Evolutionary conservation across 768 basidiomycete genomes (phyloP), one percentile per base, ranked within the genome.

Genomic region (Candolleomyces aberdarensis): DNA sequence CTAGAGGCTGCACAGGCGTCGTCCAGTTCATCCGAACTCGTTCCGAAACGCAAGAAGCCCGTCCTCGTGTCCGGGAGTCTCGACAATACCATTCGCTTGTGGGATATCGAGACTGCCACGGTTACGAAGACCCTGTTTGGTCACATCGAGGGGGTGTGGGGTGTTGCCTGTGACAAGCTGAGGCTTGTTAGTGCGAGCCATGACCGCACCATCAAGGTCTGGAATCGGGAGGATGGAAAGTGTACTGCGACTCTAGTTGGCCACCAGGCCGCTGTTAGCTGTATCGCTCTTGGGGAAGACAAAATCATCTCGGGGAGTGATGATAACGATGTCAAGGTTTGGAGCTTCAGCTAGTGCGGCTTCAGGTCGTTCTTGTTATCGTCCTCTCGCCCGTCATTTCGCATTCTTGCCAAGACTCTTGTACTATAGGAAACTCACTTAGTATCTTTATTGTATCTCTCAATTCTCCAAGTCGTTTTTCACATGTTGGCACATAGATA

Each of bases 91-190:
- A 88, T 98, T 76, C 94, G 92, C 72, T 68, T 96, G 46, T 99
- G 97, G 97, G 94, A 98, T 69, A 85, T 98, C 29, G 93, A 96
- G 66, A 84, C 87, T 1, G 94, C 89, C 44, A 85, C 88, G 67
- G 81, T 87, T 22, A 76, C 84, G 52, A 80, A 84, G 68, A 98
- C 97, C 46, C 82, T 96, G 63, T 99, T 99, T 72, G 97, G 96
- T 1, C 96, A 98, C 72, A 95, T 98, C 67, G 97, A 99, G 71
- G 97, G 97, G 57, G 94, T 99, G 17, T 99, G 97, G 97, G 88
- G 87, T 3, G 91, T 98, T 32, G 94, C 94, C 22, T 87, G 89
- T 65, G 95, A 99, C 73, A 91, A 94, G 70, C 80, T 98, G 68
- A 81, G 96, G 57, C 78, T 99, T 53, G 94, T 95, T 26, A 95